Percentiles rank a stretch among this genome's conserved stretches.
Conservation (phyloP, 495 filamentous ascomycete species). For the Trichoderma parareesei region DNA sequence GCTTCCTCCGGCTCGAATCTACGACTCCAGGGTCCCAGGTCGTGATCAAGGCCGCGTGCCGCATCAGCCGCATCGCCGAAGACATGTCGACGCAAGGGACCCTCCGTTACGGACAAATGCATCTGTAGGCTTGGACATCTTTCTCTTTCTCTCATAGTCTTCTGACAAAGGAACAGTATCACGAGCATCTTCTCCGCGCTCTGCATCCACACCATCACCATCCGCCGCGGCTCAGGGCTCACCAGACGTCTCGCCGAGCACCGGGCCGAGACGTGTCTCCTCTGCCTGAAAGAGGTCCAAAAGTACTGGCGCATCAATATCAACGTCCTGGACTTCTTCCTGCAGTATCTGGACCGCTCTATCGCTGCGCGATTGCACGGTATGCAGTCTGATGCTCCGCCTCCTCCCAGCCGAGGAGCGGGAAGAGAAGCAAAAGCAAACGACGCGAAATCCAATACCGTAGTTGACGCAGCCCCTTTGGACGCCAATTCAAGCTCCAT, state of each 20-base stretch:
- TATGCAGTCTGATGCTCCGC: background rate
- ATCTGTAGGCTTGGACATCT: constrained; percentile 26
- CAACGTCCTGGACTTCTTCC: constrained; percentile 39
- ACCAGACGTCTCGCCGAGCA: constrained; percentile 38
- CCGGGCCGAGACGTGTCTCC: constrained; percentile 37
- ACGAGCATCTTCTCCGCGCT: constrained; percentile 40
- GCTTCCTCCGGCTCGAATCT: constrained; percentile 25
- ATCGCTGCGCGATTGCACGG: constrained; percentile 33
- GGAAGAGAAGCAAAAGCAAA: background rate
- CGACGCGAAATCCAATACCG: background rate
- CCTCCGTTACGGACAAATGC: constrained; percentile 37
- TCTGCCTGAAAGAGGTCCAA: constrained; percentile 40
- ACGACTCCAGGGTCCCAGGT: constrained; percentile 25
- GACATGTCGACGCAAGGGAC: constrained; percentile 40
- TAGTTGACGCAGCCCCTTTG: background rate
- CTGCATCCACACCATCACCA: constrained; percentile 41
- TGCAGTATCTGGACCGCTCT: constrained; percentile 37
- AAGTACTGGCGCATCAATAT: constrained; percentile 42
- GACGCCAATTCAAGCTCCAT: background rate
- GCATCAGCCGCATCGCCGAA: constrained; percentile 36
- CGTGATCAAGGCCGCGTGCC: constrained; percentile 36
- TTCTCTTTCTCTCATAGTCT: background rate
- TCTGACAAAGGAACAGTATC: constrained; percentile 23
- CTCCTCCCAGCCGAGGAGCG: background rate
- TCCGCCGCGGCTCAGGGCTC: constrained; percentile 30